A percentile compares a stretch with the other conserved stretches of the same genome.
Evolutionary conservation across 352 stramenopile species (phyloP).

Genomic region (Blastocystis sp.): DNA sequence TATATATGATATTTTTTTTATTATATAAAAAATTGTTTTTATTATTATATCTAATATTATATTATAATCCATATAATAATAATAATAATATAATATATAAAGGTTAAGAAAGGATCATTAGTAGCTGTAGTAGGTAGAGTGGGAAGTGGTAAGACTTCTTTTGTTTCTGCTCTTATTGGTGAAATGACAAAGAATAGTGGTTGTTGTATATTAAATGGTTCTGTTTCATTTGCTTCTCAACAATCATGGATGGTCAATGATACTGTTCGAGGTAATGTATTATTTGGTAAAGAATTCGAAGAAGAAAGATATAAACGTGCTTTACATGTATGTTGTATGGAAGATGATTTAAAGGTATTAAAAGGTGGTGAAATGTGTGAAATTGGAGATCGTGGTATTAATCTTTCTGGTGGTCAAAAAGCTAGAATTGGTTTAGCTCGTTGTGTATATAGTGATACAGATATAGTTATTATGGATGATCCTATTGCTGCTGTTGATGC

Average conservation of each 20-base stretch:
- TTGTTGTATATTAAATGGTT: constrained; percentile 43
- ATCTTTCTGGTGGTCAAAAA: constrained; percentile 61
- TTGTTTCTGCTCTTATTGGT: constrained; percentile 73
- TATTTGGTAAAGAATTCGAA: constrained; percentile 56
- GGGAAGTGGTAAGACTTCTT: constrained; percentile 60
- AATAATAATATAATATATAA: no score
- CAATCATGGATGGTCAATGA: constrained; percentile 70
- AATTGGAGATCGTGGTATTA: constrained; percentile 57
- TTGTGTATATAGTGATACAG: constrained; percentile 56
- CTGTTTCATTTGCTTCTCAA: constrained; percentile 63
- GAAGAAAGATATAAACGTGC: constrained; percentile 50
- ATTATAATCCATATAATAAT: no score
- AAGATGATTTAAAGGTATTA: constrained; percentile 56
- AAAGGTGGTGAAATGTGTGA: constrained; percentile 58
- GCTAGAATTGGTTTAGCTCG: constrained; percentile 56
- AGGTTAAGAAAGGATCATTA: background rate
- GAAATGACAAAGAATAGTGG: constrained; percentile 57
- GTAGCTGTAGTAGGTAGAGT: constrained; percentile 13
- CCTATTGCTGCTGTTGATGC: constrained; percentile 79
- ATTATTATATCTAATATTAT: background rate
- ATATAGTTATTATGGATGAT: constrained; percentile 70
- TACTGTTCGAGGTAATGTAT: constrained; percentile 72
- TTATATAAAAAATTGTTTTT: no score
- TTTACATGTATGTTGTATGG: constrained; percentile 47
- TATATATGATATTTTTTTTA: no score